Evolutionary conservation across 1,139 yeast genomes (phyloP), one percentile per base, ranked within the genome.

Genomic region (Ogataea hybrid): DNA sequence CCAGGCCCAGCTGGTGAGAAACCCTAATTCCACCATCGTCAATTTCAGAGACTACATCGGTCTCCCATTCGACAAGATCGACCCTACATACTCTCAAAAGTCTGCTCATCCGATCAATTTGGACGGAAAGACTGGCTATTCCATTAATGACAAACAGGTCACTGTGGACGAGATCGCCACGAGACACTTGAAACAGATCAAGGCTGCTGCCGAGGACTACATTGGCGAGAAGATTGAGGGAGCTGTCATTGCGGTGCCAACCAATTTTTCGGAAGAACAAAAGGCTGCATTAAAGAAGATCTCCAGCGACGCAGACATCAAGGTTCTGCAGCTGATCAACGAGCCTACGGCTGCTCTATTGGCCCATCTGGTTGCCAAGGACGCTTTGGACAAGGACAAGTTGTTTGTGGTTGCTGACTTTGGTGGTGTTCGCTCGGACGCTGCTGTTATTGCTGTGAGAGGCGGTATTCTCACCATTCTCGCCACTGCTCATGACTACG

Each of bases 391-490:
- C 43, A 70, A 80, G 54, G 97, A 92, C 67, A 86, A 83, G 69
- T 71, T 87, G 47, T 88, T 84, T 57, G 94, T 87, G 42, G 96
- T 94, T 55, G 95, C 95, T 39, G 98, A 92, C 67, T 86, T 92
- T 60, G 99, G 98, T 65, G 97, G 97, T 63, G 77, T 89, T 56
- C 81, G 98, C 70, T 84, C 96, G 31, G 98, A 92, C 63, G 97
- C 92, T 50, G 96, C 98, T 44, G 92, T 94, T 41, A 73, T 92
- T 59, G 80, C 97, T 35, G 87, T 84, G 48, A 84, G 97, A 73
- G 95, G 95, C 50, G 98, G 98, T 58, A 79, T 90, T 51, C 77
- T 87, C 69, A 92, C 98, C 46, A 74, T 89, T 40, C 73, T 92
- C 56, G 84, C 96, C 47, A 88, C 97, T 54, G 80, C 81, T 48